Percentiles rank a stretch among this genome's conserved stretches.
phyloP scores from a whole-genome alignment of 768 basidiomycete species.

The Boletus patriciae region DNA sequence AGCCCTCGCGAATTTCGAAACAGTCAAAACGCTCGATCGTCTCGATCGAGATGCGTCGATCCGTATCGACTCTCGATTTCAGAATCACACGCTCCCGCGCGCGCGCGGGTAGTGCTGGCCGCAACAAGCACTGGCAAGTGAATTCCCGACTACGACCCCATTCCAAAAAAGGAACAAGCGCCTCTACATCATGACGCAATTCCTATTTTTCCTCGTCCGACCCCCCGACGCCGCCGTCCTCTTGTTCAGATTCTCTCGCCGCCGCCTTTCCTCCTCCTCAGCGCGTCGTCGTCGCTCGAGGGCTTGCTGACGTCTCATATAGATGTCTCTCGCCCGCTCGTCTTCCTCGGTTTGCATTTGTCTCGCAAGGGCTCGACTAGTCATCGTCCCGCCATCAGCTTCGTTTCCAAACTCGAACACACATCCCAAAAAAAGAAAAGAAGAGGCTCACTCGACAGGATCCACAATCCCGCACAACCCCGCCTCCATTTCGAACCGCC shows the following conservation, averaged over 20 bases:
- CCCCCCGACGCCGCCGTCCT: conserved; percentile 23
- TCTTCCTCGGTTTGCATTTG: conserved; percentile 85
- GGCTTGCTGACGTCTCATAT: conserved; percentile 34
- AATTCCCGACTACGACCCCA: no score
- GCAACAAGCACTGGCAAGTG: no score
- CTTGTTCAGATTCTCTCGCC: conserved; percentile 16
- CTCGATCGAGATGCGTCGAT: no score
- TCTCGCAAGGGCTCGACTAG: conserved; percentile 57
- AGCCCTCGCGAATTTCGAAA: no score
- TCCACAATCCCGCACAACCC: conserved; percentile 43
- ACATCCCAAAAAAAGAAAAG: neutral
- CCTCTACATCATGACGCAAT: conserved; percentile 45
- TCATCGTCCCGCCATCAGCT: no score
- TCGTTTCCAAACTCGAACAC: neutral
- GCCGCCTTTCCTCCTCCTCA: conserved; percentile 17
- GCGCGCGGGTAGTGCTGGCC: no score
- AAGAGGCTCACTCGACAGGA: conserved; percentile 52
- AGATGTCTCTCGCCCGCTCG: conserved; percentile 42
- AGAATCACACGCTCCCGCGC: no score
- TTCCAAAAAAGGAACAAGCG: no score
- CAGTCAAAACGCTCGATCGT: no score
- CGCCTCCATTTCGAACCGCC: conserved; percentile 47
- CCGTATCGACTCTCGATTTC: no score
- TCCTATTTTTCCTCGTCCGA: conserved; percentile 42
- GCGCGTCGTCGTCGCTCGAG: conserved; percentile 18